Evolutionary conservation across 768 basidiomycete genomes (phyloP).

Genomic region (Dentipellis fragilis): DNA sequence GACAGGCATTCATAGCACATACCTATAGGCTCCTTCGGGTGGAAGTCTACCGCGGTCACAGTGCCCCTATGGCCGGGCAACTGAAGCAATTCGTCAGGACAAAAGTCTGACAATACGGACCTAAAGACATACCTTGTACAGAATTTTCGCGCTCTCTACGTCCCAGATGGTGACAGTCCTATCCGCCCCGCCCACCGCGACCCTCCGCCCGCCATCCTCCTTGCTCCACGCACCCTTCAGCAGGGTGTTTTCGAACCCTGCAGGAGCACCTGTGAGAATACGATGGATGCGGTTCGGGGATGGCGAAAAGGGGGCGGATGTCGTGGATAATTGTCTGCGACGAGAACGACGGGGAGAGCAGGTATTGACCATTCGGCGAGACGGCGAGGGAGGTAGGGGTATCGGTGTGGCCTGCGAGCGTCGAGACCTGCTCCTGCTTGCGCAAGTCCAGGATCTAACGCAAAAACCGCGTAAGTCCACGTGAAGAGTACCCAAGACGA

Average conservation of each 20-base stretch:
- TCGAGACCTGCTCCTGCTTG: slow-evolving; percentile 71
- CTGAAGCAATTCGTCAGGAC: slow-evolving; percentile 24
- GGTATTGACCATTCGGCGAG: slow-evolving; percentile 79
- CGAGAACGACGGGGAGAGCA: slow-evolving; percentile 87
- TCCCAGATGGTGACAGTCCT: slow-evolving; percentile 84
- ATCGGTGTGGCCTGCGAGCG: slow-evolving; percentile 79
- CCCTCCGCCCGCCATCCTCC: slow-evolving; percentile 71
- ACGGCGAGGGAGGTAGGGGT: slow-evolving; percentile 90
- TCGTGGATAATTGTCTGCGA: slow-evolving; percentile 87
- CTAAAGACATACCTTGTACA: slow-evolving; percentile 60
- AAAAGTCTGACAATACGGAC: not conserved
- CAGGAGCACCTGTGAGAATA: slow-evolving; percentile 71
- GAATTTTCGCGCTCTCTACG: slow-evolving; percentile 61
- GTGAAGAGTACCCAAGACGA: not conserved
- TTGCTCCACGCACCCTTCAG: slow-evolving; percentile 83
- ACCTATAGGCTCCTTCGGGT: slow-evolving; percentile 94
- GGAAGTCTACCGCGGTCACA: slow-evolving; percentile 92
- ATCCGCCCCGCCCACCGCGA: slow-evolving; percentile 86
- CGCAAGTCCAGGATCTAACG: slow-evolving; percentile 83
- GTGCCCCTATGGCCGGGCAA: slow-evolving; percentile 96
- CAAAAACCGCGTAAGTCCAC: not conserved
- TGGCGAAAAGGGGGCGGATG: slow-evolving; percentile 84
- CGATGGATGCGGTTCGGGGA: slow-evolving; percentile 76
- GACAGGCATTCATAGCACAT: slow-evolving; percentile 22
- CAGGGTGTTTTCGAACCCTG: slow-evolving; percentile 87